phyloP scores from a whole-genome alignment of 2,329 filamentous ascomycete species.

The Aspergillus luchuensis region DNA sequence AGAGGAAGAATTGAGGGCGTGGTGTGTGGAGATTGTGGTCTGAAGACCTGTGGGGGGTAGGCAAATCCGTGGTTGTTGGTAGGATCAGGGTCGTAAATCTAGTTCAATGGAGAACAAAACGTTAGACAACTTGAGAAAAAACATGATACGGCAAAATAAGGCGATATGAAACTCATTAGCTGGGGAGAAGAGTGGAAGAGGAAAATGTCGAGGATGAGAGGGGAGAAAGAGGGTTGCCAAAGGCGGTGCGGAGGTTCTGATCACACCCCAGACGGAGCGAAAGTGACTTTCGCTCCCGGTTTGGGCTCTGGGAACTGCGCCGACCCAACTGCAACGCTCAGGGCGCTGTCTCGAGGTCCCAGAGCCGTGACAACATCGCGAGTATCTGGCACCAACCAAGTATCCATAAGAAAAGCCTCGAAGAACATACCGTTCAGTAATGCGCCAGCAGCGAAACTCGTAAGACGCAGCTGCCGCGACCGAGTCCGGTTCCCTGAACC shows the following conservation, averaged over 20 bases:
- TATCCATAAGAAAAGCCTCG: conserved; percentile 18
- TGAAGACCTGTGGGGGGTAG: conserved; percentile 22
- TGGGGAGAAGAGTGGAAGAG: conserved; percentile 3
- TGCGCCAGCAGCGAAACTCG: conserved; percentile 38
- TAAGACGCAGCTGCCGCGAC: conserved; percentile 38
- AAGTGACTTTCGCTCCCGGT: conserved; percentile 26
- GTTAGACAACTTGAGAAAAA: conserved; percentile 25
- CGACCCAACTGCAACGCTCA: conserved; percentile 15
- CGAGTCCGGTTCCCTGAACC: conserved; percentile 32
- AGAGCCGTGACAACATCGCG: not conserved
- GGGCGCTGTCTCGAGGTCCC: conserved; percentile 1
- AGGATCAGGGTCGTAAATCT: conserved; percentile 22
- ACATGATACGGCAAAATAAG: not conserved
- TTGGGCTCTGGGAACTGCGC: conserved; percentile 26
- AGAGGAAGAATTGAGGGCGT: conserved; percentile 2
- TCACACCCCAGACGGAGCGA: conserved; percentile 35
- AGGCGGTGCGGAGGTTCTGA: conserved; percentile 46
- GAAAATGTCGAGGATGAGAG: conserved; percentile 18
- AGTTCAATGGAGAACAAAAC: conserved; percentile 18
- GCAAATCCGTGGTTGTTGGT: conserved; percentile 5
- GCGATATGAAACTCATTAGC: conserved; percentile 2
- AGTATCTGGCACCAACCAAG: conserved; percentile 6
- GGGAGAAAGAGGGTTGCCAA: conserved; percentile 29
- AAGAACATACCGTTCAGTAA: conserved; percentile 41
- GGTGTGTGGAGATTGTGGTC: conserved; percentile 19